Conservation (phyloP, 176 grass and related monocot species). For the Raddia guianensis region DNA sequence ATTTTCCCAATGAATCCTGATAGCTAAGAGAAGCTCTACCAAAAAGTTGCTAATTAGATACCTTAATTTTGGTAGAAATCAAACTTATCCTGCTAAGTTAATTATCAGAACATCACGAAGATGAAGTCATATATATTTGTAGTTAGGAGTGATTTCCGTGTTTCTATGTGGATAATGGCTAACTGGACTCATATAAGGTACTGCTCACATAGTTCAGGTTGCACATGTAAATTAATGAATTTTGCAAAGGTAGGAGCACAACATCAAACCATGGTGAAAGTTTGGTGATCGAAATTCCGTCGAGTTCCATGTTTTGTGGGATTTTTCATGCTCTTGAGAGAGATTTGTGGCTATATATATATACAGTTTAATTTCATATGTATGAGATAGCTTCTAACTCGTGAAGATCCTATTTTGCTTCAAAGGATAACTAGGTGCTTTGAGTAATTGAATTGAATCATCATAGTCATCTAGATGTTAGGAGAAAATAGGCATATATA, state of each 20-base stretch:
- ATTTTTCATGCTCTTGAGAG: background rate
- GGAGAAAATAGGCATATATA: background rate
- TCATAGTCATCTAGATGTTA: background rate
- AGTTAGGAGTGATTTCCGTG: background rate
- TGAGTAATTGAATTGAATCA: background rate
- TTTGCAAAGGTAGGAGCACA: background rate
- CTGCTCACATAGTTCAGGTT: background rate
- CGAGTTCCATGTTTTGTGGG: background rate
- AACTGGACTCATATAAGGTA: background rate
- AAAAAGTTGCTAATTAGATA: background rate
- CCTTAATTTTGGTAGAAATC: slow-evolving; percentile 10
- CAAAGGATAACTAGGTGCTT: background rate
- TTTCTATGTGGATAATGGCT: background rate
- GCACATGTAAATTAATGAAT: background rate
- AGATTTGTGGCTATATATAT: background rate
- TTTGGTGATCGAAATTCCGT: background rate
- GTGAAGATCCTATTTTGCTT: background rate
- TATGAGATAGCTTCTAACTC: background rate
- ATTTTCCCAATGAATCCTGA: background rate
- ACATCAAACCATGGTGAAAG: background rate
- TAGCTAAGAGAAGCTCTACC: background rate
- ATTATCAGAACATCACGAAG: background rate
- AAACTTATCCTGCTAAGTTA: background rate
- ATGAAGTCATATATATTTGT: background rate
- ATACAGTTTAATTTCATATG: background rate